phyloP scores from a whole-genome alignment of 768 basidiomycete species.

The Boletus fagicola region DNA sequence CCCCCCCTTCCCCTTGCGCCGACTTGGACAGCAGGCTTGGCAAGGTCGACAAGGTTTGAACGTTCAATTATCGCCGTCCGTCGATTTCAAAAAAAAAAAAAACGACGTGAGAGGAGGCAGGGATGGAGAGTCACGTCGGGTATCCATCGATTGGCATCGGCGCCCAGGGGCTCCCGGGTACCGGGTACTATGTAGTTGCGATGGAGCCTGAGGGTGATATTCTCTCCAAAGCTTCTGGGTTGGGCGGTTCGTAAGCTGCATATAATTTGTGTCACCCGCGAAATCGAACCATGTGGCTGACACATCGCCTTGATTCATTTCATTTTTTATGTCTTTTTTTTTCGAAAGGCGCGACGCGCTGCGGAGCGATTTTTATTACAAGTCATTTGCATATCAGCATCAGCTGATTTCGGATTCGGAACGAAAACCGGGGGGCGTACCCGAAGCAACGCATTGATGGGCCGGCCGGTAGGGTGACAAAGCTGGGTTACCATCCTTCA shows the following conservation, averaged over 20 bases:
- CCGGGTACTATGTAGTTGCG: neutral
- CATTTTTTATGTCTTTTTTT: neutral
- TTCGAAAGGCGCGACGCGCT: neutral
- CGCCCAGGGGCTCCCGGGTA: too few species aligned
- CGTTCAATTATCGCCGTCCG: neutral
- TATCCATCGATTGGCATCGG: too few species aligned
- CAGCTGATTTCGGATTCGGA: neutral
- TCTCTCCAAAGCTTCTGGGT: neutral
- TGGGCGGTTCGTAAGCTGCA: neutral
- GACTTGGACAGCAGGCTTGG: neutral
- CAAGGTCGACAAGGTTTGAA: neutral
- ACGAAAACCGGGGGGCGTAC: too few species aligned
- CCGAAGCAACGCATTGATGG: too few species aligned
- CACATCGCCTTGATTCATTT: neutral
- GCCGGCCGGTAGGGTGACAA: too few species aligned
- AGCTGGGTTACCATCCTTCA: too few species aligned
- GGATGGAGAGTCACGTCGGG: neutral
- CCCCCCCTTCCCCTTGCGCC: too few species aligned
- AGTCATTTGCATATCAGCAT: neutral
- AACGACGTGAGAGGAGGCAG: slow-evolving; percentile 5
- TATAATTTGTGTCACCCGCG: neutral
- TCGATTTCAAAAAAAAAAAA: neutral
- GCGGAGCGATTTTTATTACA: neutral
- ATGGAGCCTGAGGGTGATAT: neutral
- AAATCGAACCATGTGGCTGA: neutral